Evolutionary conservation across 228 moss, liverwort and hornwort species (phyloP).

Genomic region (Sphagnum fallax): DNA sequence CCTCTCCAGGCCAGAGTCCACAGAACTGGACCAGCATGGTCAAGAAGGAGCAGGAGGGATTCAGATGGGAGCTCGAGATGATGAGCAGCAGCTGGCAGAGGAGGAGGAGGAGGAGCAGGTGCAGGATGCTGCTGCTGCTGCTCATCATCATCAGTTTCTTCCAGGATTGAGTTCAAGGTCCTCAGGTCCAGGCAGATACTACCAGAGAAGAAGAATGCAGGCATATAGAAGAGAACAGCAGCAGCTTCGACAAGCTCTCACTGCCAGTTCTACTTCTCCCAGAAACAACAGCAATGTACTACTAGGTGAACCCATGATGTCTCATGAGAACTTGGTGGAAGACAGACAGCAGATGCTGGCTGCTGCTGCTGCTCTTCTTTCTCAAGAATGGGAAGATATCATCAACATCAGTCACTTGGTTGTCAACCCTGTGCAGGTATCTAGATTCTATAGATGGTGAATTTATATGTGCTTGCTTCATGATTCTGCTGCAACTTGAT

Average conservation of each 20-base stretch:
- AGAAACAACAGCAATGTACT: too few species aligned
- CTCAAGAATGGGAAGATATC: constrained; percentile 85
- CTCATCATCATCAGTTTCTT: not conserved
- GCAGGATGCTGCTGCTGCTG: not conserved
- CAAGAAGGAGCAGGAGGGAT: not conserved
- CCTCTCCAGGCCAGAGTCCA: not conserved
- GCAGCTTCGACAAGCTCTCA: constrained; percentile 66
- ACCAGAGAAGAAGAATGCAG: constrained; percentile 48
- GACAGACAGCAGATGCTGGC: constrained; percentile 57
- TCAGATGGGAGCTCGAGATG: not conserved
- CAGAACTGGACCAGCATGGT: not conserved
- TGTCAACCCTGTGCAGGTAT: constrained; percentile 58
- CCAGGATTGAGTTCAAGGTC: not conserved
- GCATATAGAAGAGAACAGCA: constrained; percentile 64
- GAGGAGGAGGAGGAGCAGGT: not conserved
- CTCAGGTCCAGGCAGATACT: constrained; percentile 21
- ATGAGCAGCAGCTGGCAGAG: not conserved
- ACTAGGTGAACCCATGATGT: constrained; percentile 7
- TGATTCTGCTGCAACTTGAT: too few species aligned
- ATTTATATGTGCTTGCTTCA: too few species aligned
- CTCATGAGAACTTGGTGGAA: constrained; percentile 26
- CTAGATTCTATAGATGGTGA: too few species aligned
- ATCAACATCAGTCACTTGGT: constrained; percentile 55
- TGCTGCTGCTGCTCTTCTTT: constrained; percentile 54
- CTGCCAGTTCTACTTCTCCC: constrained; percentile 23